Evolutionary conservation across 1,284 basidiomycete species (phyloP).

Genomic region (Sanguinoderma infundibulare): DNA sequence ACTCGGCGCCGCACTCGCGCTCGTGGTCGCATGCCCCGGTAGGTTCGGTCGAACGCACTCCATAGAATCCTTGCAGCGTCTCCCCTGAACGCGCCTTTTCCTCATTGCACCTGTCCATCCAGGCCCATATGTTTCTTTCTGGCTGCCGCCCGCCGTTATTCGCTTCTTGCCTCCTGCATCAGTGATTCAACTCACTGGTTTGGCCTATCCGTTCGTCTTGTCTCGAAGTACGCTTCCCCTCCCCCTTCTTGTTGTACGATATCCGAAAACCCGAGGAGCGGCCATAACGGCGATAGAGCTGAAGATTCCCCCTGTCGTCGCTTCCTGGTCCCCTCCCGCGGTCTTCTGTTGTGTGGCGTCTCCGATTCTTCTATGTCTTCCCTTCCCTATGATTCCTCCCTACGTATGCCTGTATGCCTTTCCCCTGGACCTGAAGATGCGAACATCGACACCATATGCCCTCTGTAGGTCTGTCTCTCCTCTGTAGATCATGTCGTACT

Average conservation of each 20-base stretch:
- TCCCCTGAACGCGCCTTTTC: constrained; percentile 6
- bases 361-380: constrained; percentile 12
- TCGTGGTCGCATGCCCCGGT: background rate
- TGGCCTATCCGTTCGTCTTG: background rate
- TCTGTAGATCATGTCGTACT: constrained; percentile 13
- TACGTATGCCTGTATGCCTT: constrained; percentile 13
- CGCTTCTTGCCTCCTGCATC: constrained; percentile 4
- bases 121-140: constrained; percentile 7
- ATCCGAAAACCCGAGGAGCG: background rate
- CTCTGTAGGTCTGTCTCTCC: constrained; percentile 11
- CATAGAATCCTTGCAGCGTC: constrained; percentile 14
- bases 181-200: constrained; percentile 26
- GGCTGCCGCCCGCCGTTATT: constrained; percentile 3
- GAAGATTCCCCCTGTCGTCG: background rate
- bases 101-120: background rate
- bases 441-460: background rate
- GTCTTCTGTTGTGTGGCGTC: constrained; percentile 2
- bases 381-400: background rate
- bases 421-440: background rate
- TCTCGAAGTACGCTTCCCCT: background rate
- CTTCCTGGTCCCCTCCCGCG: background rate
- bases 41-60: constrained; percentile 14
- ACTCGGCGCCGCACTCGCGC: background rate
- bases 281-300: background rate
- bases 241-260: constrained; percentile 8